Evolutionary conservation across 805 yeast species (phyloP).

Genomic region (Myxozyma melibiosi): DNA sequence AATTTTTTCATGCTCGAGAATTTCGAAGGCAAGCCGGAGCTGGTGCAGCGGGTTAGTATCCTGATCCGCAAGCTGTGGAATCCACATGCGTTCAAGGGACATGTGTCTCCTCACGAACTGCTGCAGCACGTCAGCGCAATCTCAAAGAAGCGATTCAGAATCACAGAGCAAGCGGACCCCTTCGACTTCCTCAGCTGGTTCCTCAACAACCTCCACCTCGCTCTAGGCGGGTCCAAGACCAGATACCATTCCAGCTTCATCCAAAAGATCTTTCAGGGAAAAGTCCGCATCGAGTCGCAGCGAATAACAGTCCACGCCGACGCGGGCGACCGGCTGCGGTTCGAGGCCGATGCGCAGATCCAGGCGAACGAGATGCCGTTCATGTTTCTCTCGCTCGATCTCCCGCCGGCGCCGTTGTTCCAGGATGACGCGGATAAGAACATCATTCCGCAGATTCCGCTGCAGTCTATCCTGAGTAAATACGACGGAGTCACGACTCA

Average conservation of each 20-base stretch:
- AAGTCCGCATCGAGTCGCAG: slow-evolving; percentile 45
- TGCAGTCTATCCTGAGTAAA: slow-evolving; percentile 46
- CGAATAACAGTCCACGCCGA: slow-evolving; percentile 37
- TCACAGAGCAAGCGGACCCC: slow-evolving; percentile 53
- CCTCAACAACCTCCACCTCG: slow-evolving; percentile 50
- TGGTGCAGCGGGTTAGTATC: slow-evolving; percentile 50
- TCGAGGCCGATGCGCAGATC: slow-evolving; percentile 36
- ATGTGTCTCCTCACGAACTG: slow-evolving; percentile 69
- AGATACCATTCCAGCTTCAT: slow-evolving; percentile 38
- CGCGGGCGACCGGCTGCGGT: slow-evolving; percentile 34
- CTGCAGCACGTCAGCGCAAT: slow-evolving; percentile 51
- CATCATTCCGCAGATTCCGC: slow-evolving; percentile 52
- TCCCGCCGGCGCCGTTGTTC: slow-evolving; percentile 62
- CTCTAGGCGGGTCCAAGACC: slow-evolving; percentile 39
- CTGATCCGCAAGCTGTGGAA: slow-evolving; percentile 68
- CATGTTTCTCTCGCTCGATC: slow-evolving; percentile 58
- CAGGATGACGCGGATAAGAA: slow-evolving; percentile 51
- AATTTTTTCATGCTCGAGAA: slow-evolving; percentile 47
- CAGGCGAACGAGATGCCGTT: slow-evolving; percentile 42
- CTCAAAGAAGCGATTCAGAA: slow-evolving; percentile 50
- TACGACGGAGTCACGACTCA: slow-evolving; percentile 41
- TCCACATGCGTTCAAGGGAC: slow-evolving; percentile 55
- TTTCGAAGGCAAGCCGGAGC: slow-evolving; percentile 37
- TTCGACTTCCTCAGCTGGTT: slow-evolving; percentile 63
- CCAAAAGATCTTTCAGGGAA: slow-evolving; percentile 57